Conservation (phyloP, 805 yeast species). For the Kodamaea hsintzibuensis region DNA sequence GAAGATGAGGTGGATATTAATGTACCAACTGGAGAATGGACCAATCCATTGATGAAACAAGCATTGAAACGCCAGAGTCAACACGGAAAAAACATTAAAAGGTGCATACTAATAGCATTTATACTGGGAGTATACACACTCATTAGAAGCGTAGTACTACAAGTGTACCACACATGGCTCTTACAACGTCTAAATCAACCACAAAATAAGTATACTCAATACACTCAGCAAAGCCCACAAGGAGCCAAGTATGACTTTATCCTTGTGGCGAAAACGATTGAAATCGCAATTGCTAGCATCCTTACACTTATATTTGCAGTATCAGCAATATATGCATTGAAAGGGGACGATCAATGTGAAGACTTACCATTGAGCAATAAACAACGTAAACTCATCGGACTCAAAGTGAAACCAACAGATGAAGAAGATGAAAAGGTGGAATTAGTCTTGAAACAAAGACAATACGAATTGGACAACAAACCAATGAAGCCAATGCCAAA, state of each 20-base stretch:
- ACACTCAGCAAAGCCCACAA: background rate
- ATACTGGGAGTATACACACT: background rate
- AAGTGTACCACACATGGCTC: background rate
- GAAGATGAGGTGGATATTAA: background rate
- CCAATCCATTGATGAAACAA: constrained; percentile 42
- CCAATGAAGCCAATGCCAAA: constrained; percentile 1
- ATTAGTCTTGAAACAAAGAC: constrained; percentile 19
- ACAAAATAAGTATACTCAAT: background rate
- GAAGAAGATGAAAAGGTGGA: constrained; percentile 14
- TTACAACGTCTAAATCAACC: constrained; percentile 1
- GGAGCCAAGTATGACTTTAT: background rate
- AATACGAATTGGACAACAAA: constrained; percentile 4
- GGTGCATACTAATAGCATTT: background rate
- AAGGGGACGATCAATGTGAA: constrained; percentile 49
- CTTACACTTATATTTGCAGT: constrained; percentile 15
- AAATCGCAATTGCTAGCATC: background rate
- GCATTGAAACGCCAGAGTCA: constrained; percentile 43
- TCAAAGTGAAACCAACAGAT: constrained; percentile 17
- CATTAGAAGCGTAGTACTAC: background rate
- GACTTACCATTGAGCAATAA: constrained; percentile 50
- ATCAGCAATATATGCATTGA: constrained; percentile 30
- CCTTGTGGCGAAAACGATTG: background rate
- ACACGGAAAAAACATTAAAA: background rate
- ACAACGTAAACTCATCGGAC: constrained; percentile 50
- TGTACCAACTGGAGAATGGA: constrained; percentile 31